Evolutionary conservation across 176 grass and related monocot genomes (phyloP), one percentile per base, ranked within the genome.

Genomic region (Areca catechu): DNA sequence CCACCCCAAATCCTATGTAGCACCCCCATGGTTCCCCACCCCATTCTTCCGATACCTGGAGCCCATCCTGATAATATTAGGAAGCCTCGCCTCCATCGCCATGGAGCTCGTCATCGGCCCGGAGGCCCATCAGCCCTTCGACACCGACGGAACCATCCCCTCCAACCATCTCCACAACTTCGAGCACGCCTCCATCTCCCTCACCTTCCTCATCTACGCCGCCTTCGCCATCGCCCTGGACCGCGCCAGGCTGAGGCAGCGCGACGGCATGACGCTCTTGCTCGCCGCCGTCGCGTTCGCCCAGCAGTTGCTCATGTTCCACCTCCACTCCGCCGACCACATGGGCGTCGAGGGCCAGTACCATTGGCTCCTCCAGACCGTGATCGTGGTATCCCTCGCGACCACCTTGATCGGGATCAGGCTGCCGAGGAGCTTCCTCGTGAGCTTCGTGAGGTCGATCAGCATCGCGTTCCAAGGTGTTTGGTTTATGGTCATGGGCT

Each of bases 91-190:
- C 0, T 89, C 90, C 30, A 95, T 95, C 59, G 66, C 84, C 58
- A 95, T 95, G 90, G 90, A 95, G 77, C 77, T 95, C 3, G 76
- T 89, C 17, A 86, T 95, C 65, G 90, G 90, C 21, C 90, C 90
- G 0, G 85, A 65, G 50, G 80, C 43, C 54, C 90, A 95, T 76
- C 85, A 95, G 68, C 90, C 90, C 0, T 95, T 95, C 37, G 90
- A 95, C 63, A 56, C 66, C 24, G 90, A 95, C 54, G 82, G 85
- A 28, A 83, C 90, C 62, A 95, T 95, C 76, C 90, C 90, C 5
- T 73, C 86, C 16, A 14, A 89, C 67, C 90, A 95, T 64, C 90
- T 95, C 65, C 90, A 86, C 82, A 95, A 89, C 82, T 95, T 95
- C 65, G 86, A 95, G 85, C 90, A 95, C 70, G 82, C 90, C n/a